These are phyloP conservation scores for Scutellaria barbata DNA, from an alignment of 257 asterid genomes.

Conservation along the genomic window DNA sequence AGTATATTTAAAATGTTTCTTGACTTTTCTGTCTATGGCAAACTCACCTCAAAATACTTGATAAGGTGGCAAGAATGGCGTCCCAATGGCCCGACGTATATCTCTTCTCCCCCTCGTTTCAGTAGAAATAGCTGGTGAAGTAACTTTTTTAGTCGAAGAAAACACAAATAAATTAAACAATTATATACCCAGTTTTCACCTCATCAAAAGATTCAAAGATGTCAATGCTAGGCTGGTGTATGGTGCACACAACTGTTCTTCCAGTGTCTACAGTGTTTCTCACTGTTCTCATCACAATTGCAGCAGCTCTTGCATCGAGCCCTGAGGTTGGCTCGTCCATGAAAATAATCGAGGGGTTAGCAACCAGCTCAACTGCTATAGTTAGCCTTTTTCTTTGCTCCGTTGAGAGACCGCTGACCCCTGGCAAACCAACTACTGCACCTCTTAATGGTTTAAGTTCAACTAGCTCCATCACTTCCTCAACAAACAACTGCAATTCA, in stretches of 20 bases:
- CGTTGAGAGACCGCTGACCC: conserved; percentile 63
- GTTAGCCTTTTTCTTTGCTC: conserved; percentile 82
- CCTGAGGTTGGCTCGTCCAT: conserved; percentile 83
- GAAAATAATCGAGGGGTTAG: conserved; percentile 71
- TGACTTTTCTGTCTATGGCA: no score
- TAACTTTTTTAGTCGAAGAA: conserved; percentile 5
- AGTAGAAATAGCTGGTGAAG: conserved; percentile 51
- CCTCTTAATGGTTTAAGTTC: conserved; percentile 60
- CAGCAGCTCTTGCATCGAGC: conserved; percentile 79
- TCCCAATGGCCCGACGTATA: conserved; percentile 73
- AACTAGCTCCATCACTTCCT: conserved; percentile 67
- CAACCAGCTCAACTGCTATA: conserved; percentile 69
- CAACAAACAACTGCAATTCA: conserved; percentile 53
- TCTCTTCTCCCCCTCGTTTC: conserved; percentile 79
- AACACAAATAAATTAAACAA: neutral
- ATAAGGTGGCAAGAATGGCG: conserved; percentile 54
- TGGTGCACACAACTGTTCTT: conserved; percentile 75
- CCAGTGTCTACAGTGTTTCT: conserved; percentile 73
- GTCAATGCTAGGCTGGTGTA: conserved; percentile 77
- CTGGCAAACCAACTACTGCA: conserved; percentile 68
- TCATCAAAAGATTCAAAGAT: conserved; percentile 73
- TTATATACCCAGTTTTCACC: conserved; percentile 33
- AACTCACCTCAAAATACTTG: conserved; percentile 56
- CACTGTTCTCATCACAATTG: conserved; percentile 71
- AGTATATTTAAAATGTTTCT: neutral